A percentile compares a stretch with the other conserved stretches of the same genome.
Conservation (phyloP, 2,329 filamentous ascomycete genomes). For the Xylariales sp. region DNA sequence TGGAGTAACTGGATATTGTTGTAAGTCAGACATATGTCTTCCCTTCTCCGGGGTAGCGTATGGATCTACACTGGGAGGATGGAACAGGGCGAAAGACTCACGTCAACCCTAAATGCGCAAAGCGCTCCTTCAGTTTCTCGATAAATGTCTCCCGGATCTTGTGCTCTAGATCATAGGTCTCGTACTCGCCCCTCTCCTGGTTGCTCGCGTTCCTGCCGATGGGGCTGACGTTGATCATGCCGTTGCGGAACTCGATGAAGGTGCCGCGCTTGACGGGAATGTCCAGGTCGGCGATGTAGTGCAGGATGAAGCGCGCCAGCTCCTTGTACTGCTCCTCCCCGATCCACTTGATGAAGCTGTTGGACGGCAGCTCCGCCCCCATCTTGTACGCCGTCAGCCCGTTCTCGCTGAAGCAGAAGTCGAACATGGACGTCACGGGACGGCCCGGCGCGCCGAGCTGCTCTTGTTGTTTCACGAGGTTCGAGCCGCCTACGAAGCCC, state of each 20-base stretch:
- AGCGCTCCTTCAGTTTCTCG: constrained; percentile 69
- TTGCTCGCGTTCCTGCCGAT: constrained; percentile 80
- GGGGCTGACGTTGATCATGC: constrained; percentile 84
- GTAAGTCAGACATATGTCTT: too few relatives aligned
- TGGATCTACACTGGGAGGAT: background rate
- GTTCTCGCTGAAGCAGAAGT: constrained; percentile 97
- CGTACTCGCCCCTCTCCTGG: constrained; percentile 76
- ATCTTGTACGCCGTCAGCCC: constrained; percentile 86
- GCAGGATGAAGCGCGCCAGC: constrained; percentile 70
- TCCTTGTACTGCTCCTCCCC: constrained; percentile 80
- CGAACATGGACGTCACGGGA: constrained; percentile 81
- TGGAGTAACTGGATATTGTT: constrained; percentile 91
- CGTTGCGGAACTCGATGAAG: constrained; percentile 84
- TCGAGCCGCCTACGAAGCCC: constrained; percentile 88
- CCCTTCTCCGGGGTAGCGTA: too few relatives aligned
- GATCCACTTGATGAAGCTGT: constrained; percentile 87
- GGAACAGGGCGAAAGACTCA: constrained; percentile 39
- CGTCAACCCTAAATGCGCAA: constrained; percentile 80
- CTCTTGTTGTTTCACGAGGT: constrained; percentile 92
- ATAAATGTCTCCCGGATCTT: constrained; percentile 76
- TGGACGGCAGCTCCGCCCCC: constrained; percentile 68
- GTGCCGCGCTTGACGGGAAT: constrained; percentile 80
- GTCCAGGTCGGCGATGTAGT: constrained; percentile 80
- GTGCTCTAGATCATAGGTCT: constrained; percentile 74
- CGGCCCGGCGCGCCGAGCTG: constrained; percentile 69